Percentiles rank a stretch among this genome's conserved stretches.
Evolutionary conservation across 768 basidiomycete genomes (phyloP).

Genomic region (Candolleomyces aberdarensis): DNA sequence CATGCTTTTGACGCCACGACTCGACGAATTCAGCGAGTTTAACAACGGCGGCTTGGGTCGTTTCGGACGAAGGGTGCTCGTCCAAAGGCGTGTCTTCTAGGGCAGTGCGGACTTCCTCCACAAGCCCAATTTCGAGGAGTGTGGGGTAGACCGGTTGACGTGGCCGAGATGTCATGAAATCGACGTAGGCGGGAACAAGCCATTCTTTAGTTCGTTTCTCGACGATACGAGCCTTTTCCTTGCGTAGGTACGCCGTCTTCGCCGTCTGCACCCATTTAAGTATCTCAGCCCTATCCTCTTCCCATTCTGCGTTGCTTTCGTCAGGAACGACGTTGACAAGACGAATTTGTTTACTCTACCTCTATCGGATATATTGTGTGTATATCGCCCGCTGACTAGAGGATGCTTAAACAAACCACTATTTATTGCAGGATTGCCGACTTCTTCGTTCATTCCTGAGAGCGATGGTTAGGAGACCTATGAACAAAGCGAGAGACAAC

Average conservation of each 20-base stretch:
- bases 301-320: too few relatives aligned
- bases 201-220: neutral
- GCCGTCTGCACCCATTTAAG: neutral
- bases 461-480: neutral
- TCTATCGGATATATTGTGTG: neutral
- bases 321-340: too few relatives aligned
- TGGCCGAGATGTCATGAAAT: neutral
- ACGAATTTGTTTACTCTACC: too few relatives aligned
- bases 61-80: neutral
- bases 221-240: neutral
- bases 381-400: neutral
- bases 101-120: neutral
- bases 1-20: neutral
- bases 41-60: neutral
- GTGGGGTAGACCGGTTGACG: neutral
- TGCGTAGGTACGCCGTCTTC: neutral
- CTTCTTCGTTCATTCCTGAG: neutral
- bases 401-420: neutral
- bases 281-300: neutral
- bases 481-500: neutral
- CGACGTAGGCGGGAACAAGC: neutral
- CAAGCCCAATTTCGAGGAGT: neutral
- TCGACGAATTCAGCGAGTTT: neutral
- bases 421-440: neutral
- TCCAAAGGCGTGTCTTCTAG: neutral